Base-by-base conservation (phyloP, 495 filamentous ascomycete genomes). In the Penicillium waksmanii region DNA sequence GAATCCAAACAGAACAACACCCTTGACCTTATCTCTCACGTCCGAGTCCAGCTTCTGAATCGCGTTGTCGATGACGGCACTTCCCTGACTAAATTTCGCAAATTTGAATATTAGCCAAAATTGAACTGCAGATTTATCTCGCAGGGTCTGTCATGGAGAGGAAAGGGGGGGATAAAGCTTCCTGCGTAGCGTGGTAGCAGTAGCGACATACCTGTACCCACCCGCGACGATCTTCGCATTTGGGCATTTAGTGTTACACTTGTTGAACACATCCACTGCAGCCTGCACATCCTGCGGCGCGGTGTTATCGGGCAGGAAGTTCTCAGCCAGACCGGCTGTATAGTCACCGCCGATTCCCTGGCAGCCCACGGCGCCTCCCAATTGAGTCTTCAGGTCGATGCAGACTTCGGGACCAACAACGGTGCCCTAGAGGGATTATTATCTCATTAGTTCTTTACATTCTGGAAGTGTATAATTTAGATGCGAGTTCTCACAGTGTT, bases 1-100 rank as follows among this genome's bases (percentile, higher is more conserved):
- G 64, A 84, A 81, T 2, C 84, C 83, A 48, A 79, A 85, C 2
- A 81, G 72, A 18, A 84, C 77, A 12, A 81, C 81, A 23, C 78
- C 82, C 42, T 75, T 78, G 57, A 85, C 77, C 65, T 77, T 73
- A 51, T 76, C 65, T 49, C 71, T 67, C 34, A 82, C 74, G 21
- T 64, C 60, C 2, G 70, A 58, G n/a, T 67, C 64, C 6, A 80
- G 71, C n/a, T 66, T 54, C 51, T 78, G 68, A 51, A 84, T 72
- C 11, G 82, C 72, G 42, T 71, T 72, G 54, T 83, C 76, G 42
- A 77, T 75, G 49, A 86, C 70, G 17, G 83, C 82, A 6, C 81
- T 80, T 53, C 84, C 84, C 66, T 85, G 83, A 64, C 79, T 80
- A 65, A 11, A 52, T 1, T 40, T 44, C 7, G 42, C 1, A 1